These are phyloP conservation scores for Chytridiales sp. DNA, from an alignment of 371 early-diverging fungal species.

Conservation along the genomic window DNA sequence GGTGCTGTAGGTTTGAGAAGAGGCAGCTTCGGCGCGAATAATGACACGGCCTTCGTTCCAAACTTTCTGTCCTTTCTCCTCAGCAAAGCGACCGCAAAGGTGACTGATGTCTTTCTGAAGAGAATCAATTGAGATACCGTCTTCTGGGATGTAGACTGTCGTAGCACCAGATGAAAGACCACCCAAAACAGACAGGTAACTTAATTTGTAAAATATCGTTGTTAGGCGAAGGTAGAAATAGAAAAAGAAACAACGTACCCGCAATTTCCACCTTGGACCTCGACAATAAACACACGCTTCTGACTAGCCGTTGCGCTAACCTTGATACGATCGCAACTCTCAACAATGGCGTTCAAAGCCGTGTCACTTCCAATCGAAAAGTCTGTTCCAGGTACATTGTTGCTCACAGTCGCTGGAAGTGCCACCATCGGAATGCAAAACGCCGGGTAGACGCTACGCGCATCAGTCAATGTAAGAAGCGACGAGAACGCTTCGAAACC, in stretches of 20 bases:
- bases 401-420: slow-evolving; percentile 96
- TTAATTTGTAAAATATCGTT: slow-evolving; percentile 14
- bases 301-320: slow-evolving; percentile 87
- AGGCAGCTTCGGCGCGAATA: slow-evolving; percentile 80
- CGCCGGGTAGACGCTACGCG: slow-evolving; percentile 72
- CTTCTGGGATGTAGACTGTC: slow-evolving; percentile 94
- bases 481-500: slow-evolving; percentile 93
- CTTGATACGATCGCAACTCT: slow-evolving; percentile 91
- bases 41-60: slow-evolving; percentile 79
- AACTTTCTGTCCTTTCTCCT: slow-evolving; percentile 54
- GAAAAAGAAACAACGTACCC: slow-evolving; percentile 54
- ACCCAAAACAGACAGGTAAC: slow-evolving; percentile 86
- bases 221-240: background rate
- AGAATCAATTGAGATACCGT: slow-evolving; percentile 75
- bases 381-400: slow-evolving; percentile 99
- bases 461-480: slow-evolving; percentile 67
- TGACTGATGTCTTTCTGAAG: slow-evolving; percentile 85
- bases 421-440: slow-evolving; percentile 92
- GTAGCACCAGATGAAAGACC: slow-evolving; percentile 93
- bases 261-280: slow-evolving; percentile 96
- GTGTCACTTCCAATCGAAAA: slow-evolving; percentile 97
- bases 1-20: slow-evolving; percentile 80
- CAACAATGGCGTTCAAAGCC: slow-evolving; percentile 94
- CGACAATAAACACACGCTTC: slow-evolving; percentile 95
- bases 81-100: slow-evolving; percentile 70